phyloP scores from a whole-genome alignment of 352 stramenopile genomes.

The Elongisporangium anandrum region DNA sequence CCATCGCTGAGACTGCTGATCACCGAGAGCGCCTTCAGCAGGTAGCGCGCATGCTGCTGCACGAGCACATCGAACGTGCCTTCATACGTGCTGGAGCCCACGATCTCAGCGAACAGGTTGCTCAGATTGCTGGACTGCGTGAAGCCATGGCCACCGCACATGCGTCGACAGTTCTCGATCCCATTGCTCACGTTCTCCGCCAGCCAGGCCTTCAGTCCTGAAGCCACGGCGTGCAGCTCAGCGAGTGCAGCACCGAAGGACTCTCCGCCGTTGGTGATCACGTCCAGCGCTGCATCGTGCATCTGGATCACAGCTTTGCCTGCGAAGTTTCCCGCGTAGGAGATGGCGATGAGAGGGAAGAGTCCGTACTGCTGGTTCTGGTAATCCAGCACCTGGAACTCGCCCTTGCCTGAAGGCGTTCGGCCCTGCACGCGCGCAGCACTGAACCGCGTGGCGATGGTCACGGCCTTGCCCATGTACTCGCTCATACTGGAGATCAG shows the following conservation, averaged over 20 bases:
- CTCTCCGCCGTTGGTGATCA: neutral
- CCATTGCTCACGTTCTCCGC: constrained; percentile 18
- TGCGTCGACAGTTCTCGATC: constrained; percentile 14
- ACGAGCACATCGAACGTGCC: constrained; percentile 57
- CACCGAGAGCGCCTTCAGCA: constrained; percentile 22
- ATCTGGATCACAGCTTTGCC: neutral
- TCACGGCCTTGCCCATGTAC: constrained; percentile 18
- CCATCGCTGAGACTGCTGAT: too few species aligned
- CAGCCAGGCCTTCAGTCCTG: constrained; percentile 15
- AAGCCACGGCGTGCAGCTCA: constrained; percentile 7
- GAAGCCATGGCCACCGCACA: constrained; percentile 32
- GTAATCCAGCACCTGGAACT: constrained; percentile 57
- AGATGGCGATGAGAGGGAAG: constrained; percentile 34
- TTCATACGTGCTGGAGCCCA: constrained; percentile 41
- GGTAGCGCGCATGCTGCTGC: constrained; percentile 41
- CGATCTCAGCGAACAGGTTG: constrained; percentile 28
- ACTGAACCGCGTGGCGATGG: constrained; percentile 55
- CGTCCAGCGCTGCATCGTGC: neutral
- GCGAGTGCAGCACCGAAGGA: neutral
- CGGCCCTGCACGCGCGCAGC: constrained; percentile 41
- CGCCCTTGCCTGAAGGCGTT: constrained; percentile 28
- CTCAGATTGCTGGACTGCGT: constrained; percentile 25
- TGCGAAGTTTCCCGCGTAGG: constrained; percentile 20
- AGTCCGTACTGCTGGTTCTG: constrained; percentile 53
- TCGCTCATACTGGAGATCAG: constrained; percentile 15